phyloP scores from a whole-genome alignment of 352 stramenopile genomes.

The Nothophytophthora sp. region DNA sequence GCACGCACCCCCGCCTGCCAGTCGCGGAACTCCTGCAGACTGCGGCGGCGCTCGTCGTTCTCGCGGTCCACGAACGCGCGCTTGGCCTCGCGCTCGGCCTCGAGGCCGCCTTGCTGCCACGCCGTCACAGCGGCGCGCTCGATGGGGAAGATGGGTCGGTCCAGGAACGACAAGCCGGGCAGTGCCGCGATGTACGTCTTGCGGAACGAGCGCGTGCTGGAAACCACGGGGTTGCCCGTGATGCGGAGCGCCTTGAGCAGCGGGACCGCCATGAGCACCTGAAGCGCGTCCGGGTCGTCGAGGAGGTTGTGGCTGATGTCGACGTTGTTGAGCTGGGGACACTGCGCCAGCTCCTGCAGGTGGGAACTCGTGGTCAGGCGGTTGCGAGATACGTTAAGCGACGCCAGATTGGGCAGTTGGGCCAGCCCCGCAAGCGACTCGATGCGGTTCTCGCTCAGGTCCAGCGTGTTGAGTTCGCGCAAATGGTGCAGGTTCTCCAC shows the following conservation, averaged over 20 bases:
- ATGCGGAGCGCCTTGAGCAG: slow-evolving; percentile 80
- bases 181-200: slow-evolving; percentile 92
- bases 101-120: slow-evolving; percentile 87
- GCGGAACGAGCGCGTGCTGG: slow-evolving; percentile 92
- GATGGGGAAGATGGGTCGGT: slow-evolving; percentile 93
- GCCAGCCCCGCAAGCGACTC: slow-evolving; percentile 79
- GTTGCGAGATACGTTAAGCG: slow-evolving; percentile 92
- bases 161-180: slow-evolving; percentile 88
- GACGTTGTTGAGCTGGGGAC: slow-evolving; percentile 84
- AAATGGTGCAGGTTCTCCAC: slow-evolving; percentile 73
- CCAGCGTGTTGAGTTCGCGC: slow-evolving; percentile 89
- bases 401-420: slow-evolving; percentile 74
- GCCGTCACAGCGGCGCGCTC: slow-evolving; percentile 85
- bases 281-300: slow-evolving; percentile 70
- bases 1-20: slow-evolving; percentile 75
- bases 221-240: slow-evolving; percentile 92
- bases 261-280: slow-evolving; percentile 77
- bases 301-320: slow-evolving; percentile 94
- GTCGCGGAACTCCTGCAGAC: slow-evolving; percentile 77
- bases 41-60: slow-evolving; percentile 64
- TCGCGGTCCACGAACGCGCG: slow-evolving; percentile 75
- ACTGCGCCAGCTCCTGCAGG: slow-evolving; percentile 73
- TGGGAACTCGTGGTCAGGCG: slow-evolving; percentile 66
- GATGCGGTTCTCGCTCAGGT: slow-evolving; percentile 93
- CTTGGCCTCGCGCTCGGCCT: slow-evolving; percentile 87